Evolutionary conservation across 2,329 filamentous ascomycete species (phyloP).

Genomic region (Microcyclospora pomicola): DNA sequence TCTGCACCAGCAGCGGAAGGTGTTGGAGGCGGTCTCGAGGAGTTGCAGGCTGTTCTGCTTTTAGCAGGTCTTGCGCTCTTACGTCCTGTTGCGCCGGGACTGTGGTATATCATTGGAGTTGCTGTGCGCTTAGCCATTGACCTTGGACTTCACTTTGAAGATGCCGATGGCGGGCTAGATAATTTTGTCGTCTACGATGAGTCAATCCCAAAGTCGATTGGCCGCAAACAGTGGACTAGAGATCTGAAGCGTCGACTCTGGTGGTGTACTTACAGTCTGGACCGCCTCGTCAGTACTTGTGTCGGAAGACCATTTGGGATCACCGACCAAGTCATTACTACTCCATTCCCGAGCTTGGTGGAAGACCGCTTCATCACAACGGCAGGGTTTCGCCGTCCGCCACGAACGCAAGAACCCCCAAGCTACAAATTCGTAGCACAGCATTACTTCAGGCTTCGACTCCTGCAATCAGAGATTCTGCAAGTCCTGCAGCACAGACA

Average conservation of each 20-base stretch:
- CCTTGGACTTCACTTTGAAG: conserved; percentile 83
- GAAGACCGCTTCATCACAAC: conserved; percentile 82
- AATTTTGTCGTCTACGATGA: conserved; percentile 22
- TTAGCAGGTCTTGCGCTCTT: conserved; percentile 84
- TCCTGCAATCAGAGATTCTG: conserved; percentile 87
- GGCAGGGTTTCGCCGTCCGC: conserved; percentile 53
- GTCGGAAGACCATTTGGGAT: conserved; percentile 89
- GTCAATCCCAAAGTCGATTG: conserved; percentile 22
- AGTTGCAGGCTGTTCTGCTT: conserved; percentile 82
- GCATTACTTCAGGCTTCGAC: conserved; percentile 78
- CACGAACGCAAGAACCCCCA: conserved; percentile 37
- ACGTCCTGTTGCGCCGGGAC: conserved; percentile 76
- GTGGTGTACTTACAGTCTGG: conserved; percentile 95
- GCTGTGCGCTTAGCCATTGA: conserved; percentile 83
- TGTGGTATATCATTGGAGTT: conserved; percentile 96
- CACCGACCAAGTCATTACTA: conserved; percentile 91
- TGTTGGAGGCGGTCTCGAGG: conserved; percentile 79
- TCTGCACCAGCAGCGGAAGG: conserved; percentile 50
- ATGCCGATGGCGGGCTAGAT: conserved; percentile 49
- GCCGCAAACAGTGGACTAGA: conserved; percentile 66
- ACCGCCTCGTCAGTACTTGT: conserved; percentile 86
- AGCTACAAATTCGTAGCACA: conserved; percentile 85
- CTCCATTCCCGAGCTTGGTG: conserved; percentile 77
- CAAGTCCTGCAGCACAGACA: conserved; percentile 90
- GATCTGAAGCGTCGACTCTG: conserved; percentile 78